Base-by-base conservation (phyloP, 1,139 yeast genomes). In the Magnusiomyces ingens region DNA sequence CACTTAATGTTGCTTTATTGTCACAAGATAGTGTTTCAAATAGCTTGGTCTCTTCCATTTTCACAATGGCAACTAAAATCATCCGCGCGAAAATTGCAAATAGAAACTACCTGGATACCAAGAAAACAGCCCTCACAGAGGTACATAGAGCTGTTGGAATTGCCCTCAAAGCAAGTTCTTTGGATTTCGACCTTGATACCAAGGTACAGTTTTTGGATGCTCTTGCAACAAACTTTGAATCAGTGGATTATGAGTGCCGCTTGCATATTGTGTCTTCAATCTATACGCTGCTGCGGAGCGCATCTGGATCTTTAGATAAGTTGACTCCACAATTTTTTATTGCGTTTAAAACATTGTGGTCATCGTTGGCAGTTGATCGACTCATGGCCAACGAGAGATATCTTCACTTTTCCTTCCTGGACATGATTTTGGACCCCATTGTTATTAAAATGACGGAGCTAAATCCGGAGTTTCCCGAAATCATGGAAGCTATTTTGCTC, bases 381-480 rank as follows among this genome's bases (percentile, higher is more conserved):
- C 71, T 89, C 52, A 79, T 83, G 48, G 73, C 88, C 52, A 78
- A 78, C 53, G 94, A 88, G 60, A 78, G 82, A 54, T 75, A 74
- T 11, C 71, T 88, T 43, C 96, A 89, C 59, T 63, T 79, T 17
- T 57, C 65, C 0, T 72, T 85, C 36, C 81, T 89, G 29, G 71
- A 75, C 15, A 63, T 80, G 0, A 54, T 83, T 2, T 75, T 75
- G 51, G 63, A 71, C 58, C 61, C 67, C 2, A 57, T 57, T 1
- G 46, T 76, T 15, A 56, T 48, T 57, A 58, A 15, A 6, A 65
- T 71, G 51, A 64, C 62, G 19, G 41, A 40, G 2, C 50, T 51
- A 15, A 48, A 52, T 26, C 51, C 52, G 4, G 51, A 47, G 1
- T 52, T 61, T 21, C 50, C 60, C 11, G 54, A 49, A 13, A 38